phyloP scores from a whole-genome alignment of 257 asterid species.

The Solanum raphanifolium region DNA sequence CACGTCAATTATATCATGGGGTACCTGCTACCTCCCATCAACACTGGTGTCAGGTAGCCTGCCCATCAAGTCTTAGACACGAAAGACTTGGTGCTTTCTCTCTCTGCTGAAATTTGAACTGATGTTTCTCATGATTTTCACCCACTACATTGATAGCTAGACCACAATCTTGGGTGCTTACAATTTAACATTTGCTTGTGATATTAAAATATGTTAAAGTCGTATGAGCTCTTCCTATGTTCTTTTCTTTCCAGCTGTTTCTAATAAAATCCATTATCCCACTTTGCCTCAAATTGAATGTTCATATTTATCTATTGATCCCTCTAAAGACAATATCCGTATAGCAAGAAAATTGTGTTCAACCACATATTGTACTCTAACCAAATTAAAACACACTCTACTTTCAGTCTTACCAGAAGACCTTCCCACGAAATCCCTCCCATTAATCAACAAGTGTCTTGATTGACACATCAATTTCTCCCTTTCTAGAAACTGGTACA shows the following conservation, averaged over 20 bases:
- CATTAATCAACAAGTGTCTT: neutral
- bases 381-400: neutral
- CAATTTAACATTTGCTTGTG: neutral
- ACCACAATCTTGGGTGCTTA: neutral
- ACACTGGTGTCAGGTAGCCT: neutral
- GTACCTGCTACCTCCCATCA: neutral
- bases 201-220: neutral
- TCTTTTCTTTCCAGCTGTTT: neutral
- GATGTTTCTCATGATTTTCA: neutral
- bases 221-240: neutral
- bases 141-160: neutral
- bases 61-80: neutral
- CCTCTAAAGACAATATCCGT: neutral
- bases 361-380: neutral
- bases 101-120: neutral
- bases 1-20: neutral
- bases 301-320: neutral
- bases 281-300: neutral
- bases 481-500: neutral
- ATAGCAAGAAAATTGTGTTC: neutral
- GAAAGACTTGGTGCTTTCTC: neutral
- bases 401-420: neutral
- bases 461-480: neutral
- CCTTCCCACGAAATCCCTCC: neutral
- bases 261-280: neutral